These are phyloP conservation scores for Sporothrix brasiliensis DNA, from an alignment of 2,329 filamentous ascomycete species.

Conservation along the genomic window DNA sequence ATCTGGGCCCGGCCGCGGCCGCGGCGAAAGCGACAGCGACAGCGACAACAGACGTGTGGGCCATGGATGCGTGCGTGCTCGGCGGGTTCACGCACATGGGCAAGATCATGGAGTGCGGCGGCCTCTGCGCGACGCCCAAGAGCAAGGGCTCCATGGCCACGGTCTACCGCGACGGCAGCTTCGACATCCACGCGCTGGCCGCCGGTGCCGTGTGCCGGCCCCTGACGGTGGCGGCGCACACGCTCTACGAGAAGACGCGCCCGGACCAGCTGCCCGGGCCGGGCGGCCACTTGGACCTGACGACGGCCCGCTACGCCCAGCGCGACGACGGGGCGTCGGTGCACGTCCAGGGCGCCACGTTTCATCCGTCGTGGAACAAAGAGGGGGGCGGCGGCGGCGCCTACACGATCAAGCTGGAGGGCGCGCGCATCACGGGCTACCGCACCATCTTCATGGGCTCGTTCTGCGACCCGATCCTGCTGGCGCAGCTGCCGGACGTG, in stretches of 20 bases:
- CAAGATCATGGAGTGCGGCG: constrained; percentile 59
- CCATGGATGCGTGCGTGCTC: constrained; percentile 8
- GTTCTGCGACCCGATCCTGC: constrained; percentile 48
- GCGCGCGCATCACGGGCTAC: constrained; percentile 38
- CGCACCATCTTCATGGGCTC: constrained; percentile 32
- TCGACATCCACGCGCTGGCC: constrained; percentile 51
- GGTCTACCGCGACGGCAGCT: constrained; percentile 46
- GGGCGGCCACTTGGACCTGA: constrained; percentile 52
- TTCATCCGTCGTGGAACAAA: constrained; percentile 38
- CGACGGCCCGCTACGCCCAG: constrained; percentile 48
- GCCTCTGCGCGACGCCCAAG: constrained; percentile 53
- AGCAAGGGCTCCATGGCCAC: constrained; percentile 47
- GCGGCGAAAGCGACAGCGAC: too few species aligned
- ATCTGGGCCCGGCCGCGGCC: constrained; percentile 19
- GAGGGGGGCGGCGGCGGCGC: not conserved
- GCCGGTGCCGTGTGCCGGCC: constrained; percentile 50
- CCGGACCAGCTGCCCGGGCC: constrained; percentile 55
- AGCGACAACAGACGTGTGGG: not conserved
- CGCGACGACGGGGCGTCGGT: constrained; percentile 46
- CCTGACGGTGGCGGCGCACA: constrained; percentile 55
- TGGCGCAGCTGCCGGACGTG: constrained; percentile 32
- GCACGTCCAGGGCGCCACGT: constrained; percentile 47
- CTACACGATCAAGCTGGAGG: constrained; percentile 53
- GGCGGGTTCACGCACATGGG: constrained; percentile 56
- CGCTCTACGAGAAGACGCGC: constrained; percentile 58